phyloP scores from a whole-genome alignment of 352 stramenopile genomes.

The Phytophthora hybrid region DNA sequence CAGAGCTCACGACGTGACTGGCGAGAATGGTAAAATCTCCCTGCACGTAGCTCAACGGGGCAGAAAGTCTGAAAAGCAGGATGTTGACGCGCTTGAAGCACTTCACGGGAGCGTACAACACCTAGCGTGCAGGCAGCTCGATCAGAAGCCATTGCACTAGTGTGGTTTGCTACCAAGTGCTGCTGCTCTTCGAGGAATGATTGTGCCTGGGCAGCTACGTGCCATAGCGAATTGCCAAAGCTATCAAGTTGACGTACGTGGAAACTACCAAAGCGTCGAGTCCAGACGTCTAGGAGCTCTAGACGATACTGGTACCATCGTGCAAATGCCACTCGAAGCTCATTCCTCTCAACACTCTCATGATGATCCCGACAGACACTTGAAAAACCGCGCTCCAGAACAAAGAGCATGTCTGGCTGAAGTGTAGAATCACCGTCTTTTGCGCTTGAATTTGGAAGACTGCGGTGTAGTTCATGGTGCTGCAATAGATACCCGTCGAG shows the following conservation, averaged over 20 bases:
- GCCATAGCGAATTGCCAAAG: conserved; percentile 55
- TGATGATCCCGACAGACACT: conserved; percentile 38
- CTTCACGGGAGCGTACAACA: conserved; percentile 37
- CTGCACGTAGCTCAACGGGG: conserved; percentile 58
- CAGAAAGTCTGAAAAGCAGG: conserved; percentile 59
- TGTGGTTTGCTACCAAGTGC: conserved; percentile 38
- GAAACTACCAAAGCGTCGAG: conserved; percentile 50
- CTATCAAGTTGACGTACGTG: conserved; percentile 59
- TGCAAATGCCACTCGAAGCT: conserved; percentile 39
- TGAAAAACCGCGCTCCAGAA: conserved; percentile 51
- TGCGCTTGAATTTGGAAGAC: conserved; percentile 16
- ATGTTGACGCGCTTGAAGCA: conserved; percentile 44
- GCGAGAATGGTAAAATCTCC: conserved; percentile 45
- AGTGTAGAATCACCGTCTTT: conserved; percentile 22
- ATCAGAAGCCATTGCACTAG: conserved; percentile 25
- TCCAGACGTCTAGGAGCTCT: conserved; percentile 60
- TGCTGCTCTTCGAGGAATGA: conserved; percentile 45
- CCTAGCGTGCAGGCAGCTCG: conserved; percentile 34
- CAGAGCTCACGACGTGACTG: conserved; percentile 44
- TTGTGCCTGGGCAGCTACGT: conserved; percentile 39
- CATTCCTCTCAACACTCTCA: background rate
- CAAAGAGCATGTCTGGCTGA: conserved; percentile 59
- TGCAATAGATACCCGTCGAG: conserved; percentile 63
- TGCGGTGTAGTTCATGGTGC: conserved; percentile 41
- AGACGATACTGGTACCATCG: conserved; percentile 57